phyloP scores from a whole-genome alignment of 192 early-diverging fungal species.

The Phycomyces nitens region DNA sequence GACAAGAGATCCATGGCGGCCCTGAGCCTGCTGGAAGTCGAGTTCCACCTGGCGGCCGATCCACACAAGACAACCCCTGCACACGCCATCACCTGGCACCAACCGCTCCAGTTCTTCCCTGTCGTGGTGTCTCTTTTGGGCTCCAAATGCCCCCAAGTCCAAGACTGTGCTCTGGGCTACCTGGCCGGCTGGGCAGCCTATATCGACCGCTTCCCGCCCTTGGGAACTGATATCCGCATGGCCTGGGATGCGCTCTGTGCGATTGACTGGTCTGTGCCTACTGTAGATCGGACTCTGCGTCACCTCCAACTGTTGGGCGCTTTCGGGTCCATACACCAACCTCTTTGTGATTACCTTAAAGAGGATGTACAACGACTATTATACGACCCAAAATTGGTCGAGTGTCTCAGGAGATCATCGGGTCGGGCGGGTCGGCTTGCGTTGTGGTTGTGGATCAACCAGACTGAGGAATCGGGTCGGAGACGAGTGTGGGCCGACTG shows the following conservation, averaged over 20 bases:
- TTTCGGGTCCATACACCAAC: constrained; percentile 1
- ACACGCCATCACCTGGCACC: constrained; percentile 48
- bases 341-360: background rate
- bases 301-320: constrained; percentile 16
- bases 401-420: background rate
- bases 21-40: constrained; percentile 28
- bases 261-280: background rate
- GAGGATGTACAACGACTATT: background rate
- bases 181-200: constrained; percentile 18
- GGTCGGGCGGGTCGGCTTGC: constrained; percentile 22
- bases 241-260: background rate
- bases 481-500: constrained; percentile 7
- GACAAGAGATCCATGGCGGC: constrained; percentile 23
- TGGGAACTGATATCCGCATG: background rate
- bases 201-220: constrained; percentile 12
- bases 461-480: background rate
- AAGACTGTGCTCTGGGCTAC: constrained; percentile 11
- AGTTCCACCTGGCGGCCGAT: constrained; percentile 42
- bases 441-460: constrained; percentile 19
- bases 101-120: constrained; percentile 38
- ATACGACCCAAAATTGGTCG: background rate
- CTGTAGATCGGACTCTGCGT: constrained; percentile 6
- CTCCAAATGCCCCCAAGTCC: constrained; percentile 6
- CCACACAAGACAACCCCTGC: constrained; percentile 43
- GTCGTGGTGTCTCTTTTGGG: constrained; percentile 7